Evolutionary conservation across 148 eudicot genomes (phyloP).

Genomic region (Rhododendron ferrugineum): DNA sequence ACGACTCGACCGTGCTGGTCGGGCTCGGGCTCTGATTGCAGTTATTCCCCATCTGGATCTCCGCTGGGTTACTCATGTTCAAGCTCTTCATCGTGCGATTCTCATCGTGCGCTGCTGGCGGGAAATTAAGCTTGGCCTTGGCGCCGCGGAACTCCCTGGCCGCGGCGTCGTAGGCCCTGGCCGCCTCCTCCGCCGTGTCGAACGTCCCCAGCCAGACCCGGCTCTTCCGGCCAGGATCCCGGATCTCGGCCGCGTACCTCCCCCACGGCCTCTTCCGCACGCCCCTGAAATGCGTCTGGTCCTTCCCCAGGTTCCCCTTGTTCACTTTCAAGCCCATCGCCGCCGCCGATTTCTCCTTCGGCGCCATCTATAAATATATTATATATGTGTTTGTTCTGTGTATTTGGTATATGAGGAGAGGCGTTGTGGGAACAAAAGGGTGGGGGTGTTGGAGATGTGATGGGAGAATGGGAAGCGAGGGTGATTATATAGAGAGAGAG

Average conservation of each 20-base stretch:
- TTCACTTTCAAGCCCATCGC: background rate
- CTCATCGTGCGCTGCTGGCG: constrained; percentile 11
- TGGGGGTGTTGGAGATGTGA: background rate
- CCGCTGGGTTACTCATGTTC: background rate
- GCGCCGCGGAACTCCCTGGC: constrained; percentile 69
- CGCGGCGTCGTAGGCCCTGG: constrained; percentile 69
- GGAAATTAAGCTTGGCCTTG: constrained; percentile 66
- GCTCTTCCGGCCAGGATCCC: constrained; percentile 57
- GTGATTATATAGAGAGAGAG: constrained; percentile 12
- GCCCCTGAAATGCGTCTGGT: constrained; percentile 46
- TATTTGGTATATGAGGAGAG: background rate
- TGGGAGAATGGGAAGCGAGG: background rate
- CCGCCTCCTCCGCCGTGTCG: constrained; percentile 73
- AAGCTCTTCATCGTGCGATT: background rate
- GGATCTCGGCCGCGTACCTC: constrained; percentile 69
- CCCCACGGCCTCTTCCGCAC: constrained; percentile 79
- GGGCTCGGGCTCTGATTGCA: constrained; percentile 37
- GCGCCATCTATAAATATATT: constrained; percentile 9
- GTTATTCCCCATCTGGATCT: background rate
- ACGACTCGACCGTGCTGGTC: constrained; percentile 50
- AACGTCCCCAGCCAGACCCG: constrained; percentile 82
- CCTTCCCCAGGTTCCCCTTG: constrained; percentile 13
- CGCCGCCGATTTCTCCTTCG: constrained; percentile 14
- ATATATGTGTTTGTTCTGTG: background rate
- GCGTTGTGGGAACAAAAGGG: background rate